Evolutionary conservation across 192 early-diverging fungal genomes (phyloP).

Genomic region (Coemansia sp.): DNA sequence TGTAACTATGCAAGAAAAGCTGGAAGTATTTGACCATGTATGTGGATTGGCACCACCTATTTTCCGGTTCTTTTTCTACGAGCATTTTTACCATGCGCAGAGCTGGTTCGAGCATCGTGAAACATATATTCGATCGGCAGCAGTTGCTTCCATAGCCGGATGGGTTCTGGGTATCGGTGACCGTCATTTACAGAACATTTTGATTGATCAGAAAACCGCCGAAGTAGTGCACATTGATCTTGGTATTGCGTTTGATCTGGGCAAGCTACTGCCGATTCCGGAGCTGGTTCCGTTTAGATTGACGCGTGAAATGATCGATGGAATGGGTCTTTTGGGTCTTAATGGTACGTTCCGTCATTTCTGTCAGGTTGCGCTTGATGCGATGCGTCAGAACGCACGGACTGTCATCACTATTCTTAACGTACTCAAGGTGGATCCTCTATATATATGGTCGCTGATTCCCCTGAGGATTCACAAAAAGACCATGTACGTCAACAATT

Average conservation of each 20-base stretch:
- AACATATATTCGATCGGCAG: constrained; percentile 78
- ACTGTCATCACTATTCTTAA: constrained; percentile 86
- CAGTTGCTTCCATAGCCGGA: constrained; percentile 83
- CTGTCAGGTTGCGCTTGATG: constrained; percentile 77
- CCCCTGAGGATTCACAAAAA: constrained; percentile 49
- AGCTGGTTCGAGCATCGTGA: constrained; percentile 78
- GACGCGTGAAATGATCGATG: constrained; percentile 86
- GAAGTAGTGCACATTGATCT: constrained; percentile 96
- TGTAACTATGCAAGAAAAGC: constrained; percentile 60
- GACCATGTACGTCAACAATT: constrained; percentile 24
- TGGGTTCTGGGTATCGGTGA: constrained; percentile 93
- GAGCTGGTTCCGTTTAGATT: constrained; percentile 92
- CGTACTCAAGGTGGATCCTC: constrained; percentile 91
- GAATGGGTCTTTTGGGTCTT: constrained; percentile 80
- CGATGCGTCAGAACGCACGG: constrained; percentile 78
- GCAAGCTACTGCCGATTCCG: constrained; percentile 80
- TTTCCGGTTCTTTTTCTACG: constrained; percentile 77
- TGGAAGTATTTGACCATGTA: constrained; percentile 58
- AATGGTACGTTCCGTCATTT: constrained; percentile 79
- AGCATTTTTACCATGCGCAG: constrained; percentile 67
- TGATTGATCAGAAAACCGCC: constrained; percentile 78
- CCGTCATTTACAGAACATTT: constrained; percentile 89
- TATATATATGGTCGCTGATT: constrained; percentile 70
- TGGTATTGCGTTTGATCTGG: constrained; percentile 96
- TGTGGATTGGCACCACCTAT: constrained; percentile 58